phyloP scores from a whole-genome alignment of 257 asterid genomes.

The Ballota nigra region DNA sequence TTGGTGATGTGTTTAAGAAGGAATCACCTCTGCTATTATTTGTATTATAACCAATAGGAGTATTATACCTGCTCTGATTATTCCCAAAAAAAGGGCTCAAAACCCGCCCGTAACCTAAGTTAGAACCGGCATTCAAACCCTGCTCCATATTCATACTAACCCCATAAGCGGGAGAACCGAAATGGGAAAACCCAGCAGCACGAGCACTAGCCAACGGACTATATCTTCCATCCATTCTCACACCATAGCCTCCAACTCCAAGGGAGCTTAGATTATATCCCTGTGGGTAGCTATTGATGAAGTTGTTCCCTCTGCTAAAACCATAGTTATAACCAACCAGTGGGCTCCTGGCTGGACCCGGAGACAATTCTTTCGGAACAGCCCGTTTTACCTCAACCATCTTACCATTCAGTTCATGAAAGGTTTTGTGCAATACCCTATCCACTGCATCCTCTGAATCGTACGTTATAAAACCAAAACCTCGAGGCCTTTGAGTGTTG shows the following conservation, averaged over 20 bases:
- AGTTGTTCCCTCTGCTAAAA: slow-evolving; percentile 53
- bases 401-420: slow-evolving; percentile 55
- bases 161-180: slow-evolving; percentile 52
- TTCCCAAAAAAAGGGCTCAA: slow-evolving; percentile 59
- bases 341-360: slow-evolving; percentile 66
- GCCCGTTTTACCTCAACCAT: slow-evolving; percentile 84
- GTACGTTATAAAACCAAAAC: slow-evolving; percentile 51
- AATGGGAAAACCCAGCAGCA: slow-evolving; percentile 49
- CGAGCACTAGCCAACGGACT: slow-evolving; percentile 47
- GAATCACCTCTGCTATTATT: slow-evolving; percentile 55
- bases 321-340: slow-evolving; percentile 67
- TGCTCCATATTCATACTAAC: slow-evolving; percentile 65
- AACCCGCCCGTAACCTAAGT: slow-evolving; percentile 57
- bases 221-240: slow-evolving; percentile 71
- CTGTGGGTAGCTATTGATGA: slow-evolving; percentile 41
- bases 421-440: slow-evolving; percentile 47
- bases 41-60: slow-evolving; percentile 67
- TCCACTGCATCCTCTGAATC: slow-evolving; percentile 57
- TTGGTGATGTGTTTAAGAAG: slow-evolving; percentile 46
- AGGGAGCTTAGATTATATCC: slow-evolving; percentile 40
- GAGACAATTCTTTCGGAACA: slow-evolving; percentile 81
- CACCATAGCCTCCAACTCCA: slow-evolving; percentile 65
- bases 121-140: slow-evolving; percentile 40
- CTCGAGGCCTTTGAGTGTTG: slow-evolving; percentile 78
- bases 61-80: slow-evolving; percentile 55